A percentile compares a stretch with the other conserved stretches of the same genome.
phyloP scores from a whole-genome alignment of 2,329 filamentous ascomycete species.

The Herpotrichia juniperi region DNA sequence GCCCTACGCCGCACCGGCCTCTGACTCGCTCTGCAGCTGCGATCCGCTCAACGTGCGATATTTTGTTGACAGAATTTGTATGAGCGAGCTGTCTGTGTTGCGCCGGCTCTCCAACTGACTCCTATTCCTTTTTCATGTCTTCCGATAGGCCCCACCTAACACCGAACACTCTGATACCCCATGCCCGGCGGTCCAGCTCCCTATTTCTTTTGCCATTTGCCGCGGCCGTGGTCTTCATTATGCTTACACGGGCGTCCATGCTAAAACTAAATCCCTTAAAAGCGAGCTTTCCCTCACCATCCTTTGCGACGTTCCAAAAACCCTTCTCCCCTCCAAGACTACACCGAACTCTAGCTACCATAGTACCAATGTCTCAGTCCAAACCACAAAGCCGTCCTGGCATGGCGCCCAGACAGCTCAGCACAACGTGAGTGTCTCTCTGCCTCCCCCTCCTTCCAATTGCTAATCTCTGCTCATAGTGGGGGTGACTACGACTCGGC shows the following conservation, averaged over 20 bases:
- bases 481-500: conserved; percentile 58
- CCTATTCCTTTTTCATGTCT: conserved; percentile 11
- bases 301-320: conserved; percentile 16
- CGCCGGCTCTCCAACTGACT: conserved; percentile 26
- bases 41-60: conserved; percentile 7
- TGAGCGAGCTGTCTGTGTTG: not conserved
- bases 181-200: conserved; percentile 21
- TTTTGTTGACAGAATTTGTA: conserved; percentile 23
- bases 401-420: conserved; percentile 43
- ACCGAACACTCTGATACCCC: conserved; percentile 20
- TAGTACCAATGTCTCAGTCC: conserved; percentile 42
- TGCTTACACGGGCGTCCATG: conserved; percentile 40
- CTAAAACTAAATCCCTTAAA: conserved; percentile 43
- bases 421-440: conserved; percentile 40
- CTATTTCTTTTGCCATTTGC: conserved; percentile 39
- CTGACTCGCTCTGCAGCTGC: not conserved
- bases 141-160: conserved; percentile 37
- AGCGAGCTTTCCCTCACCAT: conserved; percentile 30
- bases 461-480: conserved; percentile 29
- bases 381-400: conserved; percentile 42
- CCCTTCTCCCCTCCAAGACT: conserved; percentile 20
- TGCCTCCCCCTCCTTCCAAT: not conserved
- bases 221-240: conserved; percentile 30
- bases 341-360: conserved; percentile 40
- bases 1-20: not conserved